Percentiles rank a stretch among this genome's conserved stretches.
phyloP scores from a whole-genome alignment of 306 rosid species.

The Vigna angularis region DNA sequence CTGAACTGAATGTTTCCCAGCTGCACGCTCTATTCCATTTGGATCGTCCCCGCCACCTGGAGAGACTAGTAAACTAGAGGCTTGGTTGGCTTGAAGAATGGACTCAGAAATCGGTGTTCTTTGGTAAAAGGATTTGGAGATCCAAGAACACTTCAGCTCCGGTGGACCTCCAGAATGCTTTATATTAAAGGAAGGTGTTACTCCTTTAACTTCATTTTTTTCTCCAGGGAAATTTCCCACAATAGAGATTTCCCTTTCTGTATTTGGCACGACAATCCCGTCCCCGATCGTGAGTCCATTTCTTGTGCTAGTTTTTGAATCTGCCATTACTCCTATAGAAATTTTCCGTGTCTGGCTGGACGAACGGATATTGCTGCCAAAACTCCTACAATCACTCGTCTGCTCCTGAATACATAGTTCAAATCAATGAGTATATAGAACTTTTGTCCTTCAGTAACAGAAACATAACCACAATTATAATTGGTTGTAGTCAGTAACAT shows the following conservation, averaged over 20 bases:
- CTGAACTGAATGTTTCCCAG: conserved; percentile 48
- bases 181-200: conserved; percentile 46
- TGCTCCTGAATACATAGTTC: conserved; percentile 61
- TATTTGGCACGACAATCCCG: conserved; percentile 48
- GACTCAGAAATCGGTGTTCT: conserved; percentile 54
- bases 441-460: conserved; percentile 18
- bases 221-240: conserved; percentile 46
- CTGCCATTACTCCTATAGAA: conserved; percentile 84
- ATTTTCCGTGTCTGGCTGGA: conserved; percentile 89
- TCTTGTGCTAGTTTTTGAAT: conserved; percentile 55
- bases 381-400: conserved; percentile 64
- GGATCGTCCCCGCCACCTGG: conserved; percentile 46
- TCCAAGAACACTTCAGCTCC: conserved; percentile 58
- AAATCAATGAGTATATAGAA: conserved; percentile 37
- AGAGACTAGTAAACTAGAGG: conserved; percentile 53
- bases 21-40: conserved; percentile 53
- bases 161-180: conserved; percentile 53
- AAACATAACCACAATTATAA: conserved; percentile 30
- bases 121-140: conserved; percentile 53
- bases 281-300: conserved; percentile 53
- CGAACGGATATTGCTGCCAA: conserved; percentile 65
- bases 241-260: conserved; percentile 52
- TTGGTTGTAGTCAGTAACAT: neutral
- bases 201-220: conserved; percentile 52
- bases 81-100: conserved; percentile 51